Percentiles rank a stretch among this genome's conserved stretches.
phyloP scores from a whole-genome alignment of 305 asterid genomes.

The Ilex paraguariensis region DNA sequence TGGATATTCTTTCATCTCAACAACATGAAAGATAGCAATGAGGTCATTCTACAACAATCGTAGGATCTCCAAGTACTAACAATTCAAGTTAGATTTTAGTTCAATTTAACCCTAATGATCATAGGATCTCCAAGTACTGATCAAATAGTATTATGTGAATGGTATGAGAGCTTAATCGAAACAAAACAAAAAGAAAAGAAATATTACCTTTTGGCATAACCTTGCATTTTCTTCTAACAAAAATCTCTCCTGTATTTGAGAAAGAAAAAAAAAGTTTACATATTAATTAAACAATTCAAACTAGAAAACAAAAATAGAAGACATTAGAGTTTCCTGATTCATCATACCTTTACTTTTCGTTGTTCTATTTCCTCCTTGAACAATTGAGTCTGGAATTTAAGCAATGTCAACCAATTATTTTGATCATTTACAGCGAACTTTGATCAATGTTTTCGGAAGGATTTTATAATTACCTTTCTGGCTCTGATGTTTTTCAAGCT shows the following conservation, averaged over 20 bases:
- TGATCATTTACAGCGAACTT: neutral
- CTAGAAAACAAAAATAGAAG: neutral
- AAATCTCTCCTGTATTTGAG: conserved; percentile 32
- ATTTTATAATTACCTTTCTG: conserved; percentile 41
- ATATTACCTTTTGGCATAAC: conserved; percentile 40
- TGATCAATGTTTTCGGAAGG: neutral
- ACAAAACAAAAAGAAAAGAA: neutral
- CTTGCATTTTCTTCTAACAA: conserved; percentile 43
- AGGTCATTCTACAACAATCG: too few relatives aligned
- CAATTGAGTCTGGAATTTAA: conserved; percentile 42
- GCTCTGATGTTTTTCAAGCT: conserved; percentile 51
- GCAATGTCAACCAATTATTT: neutral
- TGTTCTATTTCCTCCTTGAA: conserved; percentile 45
- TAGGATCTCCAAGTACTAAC: too few relatives aligned
- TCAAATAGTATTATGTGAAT: too few relatives aligned
- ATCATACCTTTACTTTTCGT: conserved; percentile 47
- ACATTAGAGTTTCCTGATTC: neutral
- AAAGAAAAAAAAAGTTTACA: neutral
- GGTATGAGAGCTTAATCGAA: too few relatives aligned
- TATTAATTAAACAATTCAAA: neutral
- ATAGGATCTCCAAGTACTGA: too few relatives aligned
- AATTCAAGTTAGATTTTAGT: too few relatives aligned
- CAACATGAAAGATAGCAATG: too few relatives aligned
- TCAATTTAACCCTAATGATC: too few relatives aligned
- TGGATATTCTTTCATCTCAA: too few relatives aligned